phyloP scores from a whole-genome alignment of 768 basidiomycete species.

The Cubamyces lactineus region DNA sequence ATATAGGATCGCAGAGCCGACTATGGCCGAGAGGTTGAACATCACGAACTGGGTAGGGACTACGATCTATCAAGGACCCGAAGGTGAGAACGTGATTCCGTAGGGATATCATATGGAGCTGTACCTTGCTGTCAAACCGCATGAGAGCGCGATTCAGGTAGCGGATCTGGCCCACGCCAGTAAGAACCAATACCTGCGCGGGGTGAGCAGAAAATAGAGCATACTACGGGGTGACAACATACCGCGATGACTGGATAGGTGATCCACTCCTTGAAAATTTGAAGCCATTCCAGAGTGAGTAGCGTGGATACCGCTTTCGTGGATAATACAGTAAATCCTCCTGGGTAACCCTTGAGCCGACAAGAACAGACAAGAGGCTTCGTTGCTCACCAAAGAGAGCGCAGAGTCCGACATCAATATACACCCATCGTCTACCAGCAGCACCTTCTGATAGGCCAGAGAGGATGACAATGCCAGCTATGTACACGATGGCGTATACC shows the following conservation, averaged over 20 bases:
- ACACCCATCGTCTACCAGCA: slow-evolving; percentile 68
- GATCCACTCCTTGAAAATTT: slow-evolving; percentile 78
- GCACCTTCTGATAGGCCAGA: slow-evolving; percentile 65
- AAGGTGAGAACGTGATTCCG: neutral
- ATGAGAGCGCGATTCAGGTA: slow-evolving; percentile 88
- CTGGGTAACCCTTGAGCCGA: slow-evolving; percentile 39
- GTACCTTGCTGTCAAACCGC: slow-evolving; percentile 90
- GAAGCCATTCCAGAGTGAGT: slow-evolving; percentile 75
- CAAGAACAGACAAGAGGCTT: neutral
- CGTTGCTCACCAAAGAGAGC: slow-evolving; percentile 72
- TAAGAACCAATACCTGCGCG: slow-evolving; percentile 63
- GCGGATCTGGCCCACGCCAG: slow-evolving; percentile 82
- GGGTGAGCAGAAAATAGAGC: neutral
- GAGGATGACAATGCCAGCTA: slow-evolving; percentile 58
- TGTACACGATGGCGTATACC: slow-evolving; percentile 69
- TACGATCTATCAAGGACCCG: slow-evolving; percentile 59
- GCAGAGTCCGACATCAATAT: slow-evolving; percentile 87
- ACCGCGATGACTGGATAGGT: slow-evolving; percentile 81
- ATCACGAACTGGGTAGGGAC: slow-evolving; percentile 95
- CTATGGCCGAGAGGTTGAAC: slow-evolving; percentile 91
- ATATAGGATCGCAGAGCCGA: slow-evolving; percentile 92
- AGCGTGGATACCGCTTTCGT: slow-evolving; percentile 93
- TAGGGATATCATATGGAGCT: slow-evolving; percentile 10
- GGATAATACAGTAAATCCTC: slow-evolving; percentile 92
- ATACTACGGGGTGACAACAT: slow-evolving; percentile 26